Conservation (phyloP, 2,329 filamentous ascomycete species). For the Tolypocladium paradoxum region DNA sequence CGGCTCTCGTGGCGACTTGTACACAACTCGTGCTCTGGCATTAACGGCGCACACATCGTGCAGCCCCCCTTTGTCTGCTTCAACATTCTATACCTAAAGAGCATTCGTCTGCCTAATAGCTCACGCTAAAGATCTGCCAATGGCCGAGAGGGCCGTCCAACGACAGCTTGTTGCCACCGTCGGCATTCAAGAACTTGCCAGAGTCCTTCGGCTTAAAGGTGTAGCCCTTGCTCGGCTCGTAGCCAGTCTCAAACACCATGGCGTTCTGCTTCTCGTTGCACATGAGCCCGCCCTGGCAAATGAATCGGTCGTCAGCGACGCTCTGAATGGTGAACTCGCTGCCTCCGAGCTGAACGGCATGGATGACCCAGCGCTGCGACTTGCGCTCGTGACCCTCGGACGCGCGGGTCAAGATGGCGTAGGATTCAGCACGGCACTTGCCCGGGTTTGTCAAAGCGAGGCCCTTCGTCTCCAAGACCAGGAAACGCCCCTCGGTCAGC, state of each 20-base stretch:
- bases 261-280: conserved; percentile 5
- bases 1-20: not conserved
- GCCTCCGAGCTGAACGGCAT: conserved; percentile 21
- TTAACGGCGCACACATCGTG: too few species aligned
- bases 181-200: not conserved
- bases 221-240: conserved; percentile 9
- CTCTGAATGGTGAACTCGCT: conserved; percentile 15
- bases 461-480: conserved; percentile 37
- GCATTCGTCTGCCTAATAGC: not conserved
- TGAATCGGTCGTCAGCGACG: conserved; percentile 10
- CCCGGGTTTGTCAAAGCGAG: conserved; percentile 22
- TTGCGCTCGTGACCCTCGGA: conserved; percentile 3
- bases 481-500: conserved; percentile 43
- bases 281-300: conserved; percentile 6
- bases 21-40: not conserved
- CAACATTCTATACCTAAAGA: not conserved
- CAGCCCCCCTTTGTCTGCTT: too few species aligned
- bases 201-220: conserved; percentile 5
- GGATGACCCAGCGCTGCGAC: conserved; percentile 38
- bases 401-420: conserved; percentile 16
- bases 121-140: not conserved
- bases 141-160: not conserved
- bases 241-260: conserved; percentile 8
- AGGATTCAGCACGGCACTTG: not conserved
- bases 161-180: not conserved